Evolutionary conservation across 345 rosid species (phyloP), one percentile per base, ranked within the genome.

Genomic region (Eucalyptus coolabah): DNA sequence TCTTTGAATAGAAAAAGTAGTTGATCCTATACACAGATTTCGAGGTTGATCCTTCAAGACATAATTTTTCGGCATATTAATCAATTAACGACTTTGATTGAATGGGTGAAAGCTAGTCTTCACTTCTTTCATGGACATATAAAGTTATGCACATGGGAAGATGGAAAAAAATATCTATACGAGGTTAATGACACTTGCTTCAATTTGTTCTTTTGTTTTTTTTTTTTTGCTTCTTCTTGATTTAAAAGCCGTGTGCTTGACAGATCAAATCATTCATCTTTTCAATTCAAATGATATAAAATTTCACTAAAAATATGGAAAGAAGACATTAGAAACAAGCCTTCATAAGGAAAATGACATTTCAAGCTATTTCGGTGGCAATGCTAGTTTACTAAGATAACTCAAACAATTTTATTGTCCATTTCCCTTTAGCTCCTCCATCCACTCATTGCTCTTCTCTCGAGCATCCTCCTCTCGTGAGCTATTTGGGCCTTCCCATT

Each of bases 121-220:
- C 17, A 50, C 51, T 50, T 14, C 6, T 50, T 14, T 50, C 17
- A 5, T 50, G 51, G 51, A 50, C 6, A 50, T 50, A 50, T 50
- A 5, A 50, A 2, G n/a, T n/a, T 51, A 7, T 51, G 56, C 9
- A 7, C 4, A 51, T 51, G 56, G 54, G 56, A 18, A 51, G 56
- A 51, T 51, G 56, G 1, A 50, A 51, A n/a, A 51, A 51, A 3
- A 18, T 51, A 7, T 18, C 0, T 51, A 4, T 18, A 51, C n/a
- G 56, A 51, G 0, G 4, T 0, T 0, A 51, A 18, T 0, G 3
- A 0, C 23, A 51, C 23, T 51, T 7, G 56, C 9, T 7, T 18
- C 56, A 51, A 7, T 18, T 51, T 18, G 23, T 51, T 51, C 56
- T 51, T 51, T 51, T 18, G 56, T 7, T 6, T 51, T n/a, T n/a